Base-by-base conservation (phyloP, 2,329 filamentous ascomycete genomes). In the Cladobotryum protrusum region DNA sequence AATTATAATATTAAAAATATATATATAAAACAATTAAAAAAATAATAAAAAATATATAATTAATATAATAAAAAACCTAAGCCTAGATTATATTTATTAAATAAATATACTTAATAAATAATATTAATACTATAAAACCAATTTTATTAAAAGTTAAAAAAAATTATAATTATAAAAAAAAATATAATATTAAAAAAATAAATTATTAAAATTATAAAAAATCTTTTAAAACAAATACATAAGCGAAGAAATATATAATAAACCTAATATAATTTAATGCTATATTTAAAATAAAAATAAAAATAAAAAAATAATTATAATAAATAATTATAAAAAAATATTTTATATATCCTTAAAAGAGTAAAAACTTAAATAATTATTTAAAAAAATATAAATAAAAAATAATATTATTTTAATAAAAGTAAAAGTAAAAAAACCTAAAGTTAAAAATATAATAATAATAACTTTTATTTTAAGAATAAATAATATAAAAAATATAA, bases 21-120 rank as follows among this genome's bases (percentile, higher is more conserved):
- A 17, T 17, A 50, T 7, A 6, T 24, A 47, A 15, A 39, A 48
- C 2, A 13, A 49, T 34, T 50, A 50, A 52, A 52, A 52, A 41
- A 39, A 52, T 29, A 50, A 54, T 42, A 44, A 47, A 33, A 43
- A 39, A 24, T 40, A 50, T 32, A 54, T 49, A 45, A 48, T 35
- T 18, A 48, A 44, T 45, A 50, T 45, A 48, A 44, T 40, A 39
- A 49, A 51, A 18, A 52, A 51, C 37, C 39, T 42, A 3, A 48
- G 47, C 18, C 6, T 42, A 42, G 5, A 17, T 18, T 47, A 35
- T 41, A n/a, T 49, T 4, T 8, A 29, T 4, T 14, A n/a, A 29
- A n/a, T n/a, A 33, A 14, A 3, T 14, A 29, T 14, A 12, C 14
- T 44, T 7, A 24, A 45, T 51, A 43, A 47, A 50, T 48, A 43